Base-by-base conservation (phyloP, 208 protist species). In the Crithidia thermophila region DNA sequence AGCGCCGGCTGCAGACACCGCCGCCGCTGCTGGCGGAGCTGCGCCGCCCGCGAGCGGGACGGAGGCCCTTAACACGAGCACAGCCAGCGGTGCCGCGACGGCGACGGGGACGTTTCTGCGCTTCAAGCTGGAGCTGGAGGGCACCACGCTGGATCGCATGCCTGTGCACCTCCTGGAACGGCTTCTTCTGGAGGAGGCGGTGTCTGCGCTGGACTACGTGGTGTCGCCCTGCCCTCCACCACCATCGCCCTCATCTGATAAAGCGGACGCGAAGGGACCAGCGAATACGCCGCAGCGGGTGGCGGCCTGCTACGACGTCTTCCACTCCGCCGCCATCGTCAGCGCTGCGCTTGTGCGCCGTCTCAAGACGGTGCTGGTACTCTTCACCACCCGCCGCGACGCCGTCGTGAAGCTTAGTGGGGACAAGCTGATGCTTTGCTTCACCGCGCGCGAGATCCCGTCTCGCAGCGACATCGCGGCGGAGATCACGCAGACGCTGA, bases 81-180 rank as follows among this genome's bases (percentile, higher is more conserved):
- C 4, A 34, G 28, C 21, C 58, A 40, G 43, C 34, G 28, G 28
- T 49, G 21, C n/a, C 37, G 4, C 18, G 16, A 36, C 40, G 18
- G 30, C 5, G 14, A 33, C 49, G 5, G 49, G 45, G 42, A 51
- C 63, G 20, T 50, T 65, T 8, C 47, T 88, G 31, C 37, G 67
- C 42, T 91, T 91, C 62, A 90, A 86, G 67, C 77, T 94, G 31
- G 82, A 94, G 71, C 53, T 91, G 39, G 88, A 94, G 43, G 70
- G 68, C 27, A 66, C 68, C 46, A 64, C 47, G 6, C 50, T 94
- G 27, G 79, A 88, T 28, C 68, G 56, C 27, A 69, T 91, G 33
- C 85, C 88, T 13, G 43, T 87, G n/a, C 55, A 40, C 11, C 33
- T 51, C 20, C 52, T 94, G 11, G 58, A 85, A 57, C 57, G 56